These are phyloP conservation scores for Achaetomium macrosporum DNA, from an alignment of 2,329 filamentous ascomycete species.

Conservation along the genomic window DNA sequence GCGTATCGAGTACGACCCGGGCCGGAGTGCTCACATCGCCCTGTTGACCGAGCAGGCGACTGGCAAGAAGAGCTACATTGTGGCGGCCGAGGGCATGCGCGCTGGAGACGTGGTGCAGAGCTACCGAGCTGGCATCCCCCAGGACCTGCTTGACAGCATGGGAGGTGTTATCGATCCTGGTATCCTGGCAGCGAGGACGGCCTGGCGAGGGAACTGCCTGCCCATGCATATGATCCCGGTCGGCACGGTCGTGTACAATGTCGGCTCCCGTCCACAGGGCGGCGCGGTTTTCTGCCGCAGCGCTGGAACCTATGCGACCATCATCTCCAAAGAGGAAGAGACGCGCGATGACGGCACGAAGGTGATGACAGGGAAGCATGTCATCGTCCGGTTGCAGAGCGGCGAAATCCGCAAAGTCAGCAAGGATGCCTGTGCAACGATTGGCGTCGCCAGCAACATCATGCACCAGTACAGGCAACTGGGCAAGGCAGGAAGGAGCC, in stretches of 20 bases:
- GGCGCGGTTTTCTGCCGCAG: slow-evolving; percentile 89
- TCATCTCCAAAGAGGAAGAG: slow-evolving; percentile 83
- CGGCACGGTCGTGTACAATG: slow-evolving; percentile 86
- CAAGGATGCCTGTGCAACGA: slow-evolving; percentile 88
- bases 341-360: slow-evolving; percentile 53
- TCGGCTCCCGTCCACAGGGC: slow-evolving; percentile 68
- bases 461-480: slow-evolving; percentile 86
- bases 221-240: slow-evolving; percentile 94
- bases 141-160: slow-evolving; percentile 83
- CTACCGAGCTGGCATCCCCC: slow-evolving; percentile 82
- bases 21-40: slow-evolving; percentile 88
- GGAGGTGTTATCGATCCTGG: slow-evolving; percentile 89
- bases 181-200: slow-evolving; percentile 91
- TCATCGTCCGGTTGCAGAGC: slow-evolving; percentile 82
- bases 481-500: slow-evolving; percentile 88
- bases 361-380: slow-evolving; percentile 66
- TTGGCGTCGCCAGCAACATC: slow-evolving; percentile 89
- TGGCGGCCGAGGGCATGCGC: slow-evolving; percentile 91
- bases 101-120: slow-evolving; percentile 89
- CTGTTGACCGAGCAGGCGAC: slow-evolving; percentile 71
- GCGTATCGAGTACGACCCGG: slow-evolving; percentile 93
- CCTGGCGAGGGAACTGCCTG: slow-evolving; percentile 89
- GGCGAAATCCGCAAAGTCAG: slow-evolving; percentile 86
- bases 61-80: slow-evolving; percentile 76
- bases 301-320: slow-evolving; percentile 84